A percentile compares a stretch with the other conserved stretches of the same genome.
Evolutionary conservation across 225 moss, liverwort and hornwort species (phyloP).

Genomic region (Climacium dendroides): DNA sequence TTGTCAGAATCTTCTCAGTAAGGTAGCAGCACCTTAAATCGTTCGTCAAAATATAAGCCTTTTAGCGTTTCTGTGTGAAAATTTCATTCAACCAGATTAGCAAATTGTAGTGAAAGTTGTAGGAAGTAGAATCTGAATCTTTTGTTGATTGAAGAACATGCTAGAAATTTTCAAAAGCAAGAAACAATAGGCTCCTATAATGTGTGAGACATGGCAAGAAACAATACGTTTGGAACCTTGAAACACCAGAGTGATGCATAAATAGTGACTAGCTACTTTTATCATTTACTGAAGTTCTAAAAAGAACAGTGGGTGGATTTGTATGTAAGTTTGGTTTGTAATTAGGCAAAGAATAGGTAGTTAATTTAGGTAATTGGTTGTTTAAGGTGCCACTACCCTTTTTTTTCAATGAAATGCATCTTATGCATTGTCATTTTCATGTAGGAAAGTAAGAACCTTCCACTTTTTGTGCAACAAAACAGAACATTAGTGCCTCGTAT

Average conservation of each 20-base stretch:
- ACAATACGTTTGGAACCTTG: neutral
- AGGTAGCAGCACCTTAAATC: neutral
- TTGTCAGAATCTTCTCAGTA: neutral
- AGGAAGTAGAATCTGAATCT: neutral
- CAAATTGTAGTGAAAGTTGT: neutral
- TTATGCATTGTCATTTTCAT: neutral
- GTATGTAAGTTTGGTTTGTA: neutral
- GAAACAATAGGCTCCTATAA: neutral
- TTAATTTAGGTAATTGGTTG: fast-evolving
- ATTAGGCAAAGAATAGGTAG: neutral
- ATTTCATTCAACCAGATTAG: neutral
- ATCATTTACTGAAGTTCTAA: neutral
- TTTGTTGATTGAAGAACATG: neutral
- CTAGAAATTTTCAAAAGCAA: neutral
- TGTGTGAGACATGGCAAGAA: neutral
- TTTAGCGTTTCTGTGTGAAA: neutral
- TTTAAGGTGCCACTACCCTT: neutral
- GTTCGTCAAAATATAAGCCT: neutral
- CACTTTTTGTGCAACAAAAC: fast-evolving
- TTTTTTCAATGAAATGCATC: neutral
- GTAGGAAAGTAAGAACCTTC: neutral
- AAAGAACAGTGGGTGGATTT: neutral
- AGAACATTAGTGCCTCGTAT: fast-evolving
- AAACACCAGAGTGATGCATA: too few relatives aligned
- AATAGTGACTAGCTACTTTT: too few relatives aligned